Evolutionary conservation across 495 filamentous ascomycete genomes (phyloP).

Genomic region (Penicillium diatomitis): DNA sequence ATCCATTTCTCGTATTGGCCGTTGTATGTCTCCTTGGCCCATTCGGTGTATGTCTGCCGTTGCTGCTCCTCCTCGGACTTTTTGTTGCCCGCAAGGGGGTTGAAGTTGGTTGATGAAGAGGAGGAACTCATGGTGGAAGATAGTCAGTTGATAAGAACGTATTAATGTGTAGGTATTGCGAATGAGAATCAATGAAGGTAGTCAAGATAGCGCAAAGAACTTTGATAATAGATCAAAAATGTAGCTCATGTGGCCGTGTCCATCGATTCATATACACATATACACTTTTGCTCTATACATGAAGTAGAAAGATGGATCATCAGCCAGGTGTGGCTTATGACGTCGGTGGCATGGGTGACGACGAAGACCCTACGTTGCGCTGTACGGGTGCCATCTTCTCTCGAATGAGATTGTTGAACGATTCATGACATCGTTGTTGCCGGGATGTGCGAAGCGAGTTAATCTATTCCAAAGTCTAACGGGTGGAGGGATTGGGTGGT

Average conservation of each 20-base stretch:
- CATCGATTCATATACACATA: too few species aligned
- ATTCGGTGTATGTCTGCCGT: conserved; percentile 35
- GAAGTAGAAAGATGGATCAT: too few species aligned
- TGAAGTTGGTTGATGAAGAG: neutral
- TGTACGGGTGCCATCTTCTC: too few species aligned
- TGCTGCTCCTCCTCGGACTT: conserved; percentile 7
- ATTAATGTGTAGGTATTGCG: neutral
- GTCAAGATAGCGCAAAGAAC: too few species aligned
- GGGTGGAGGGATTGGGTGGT: too few species aligned
- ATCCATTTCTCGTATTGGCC: conserved; percentile 63
- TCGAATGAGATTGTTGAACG: too few species aligned
- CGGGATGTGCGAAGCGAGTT: too few species aligned
- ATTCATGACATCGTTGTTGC: too few species aligned
- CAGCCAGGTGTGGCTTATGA: neutral
- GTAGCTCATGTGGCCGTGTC: too few species aligned
- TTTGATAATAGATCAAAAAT: too few species aligned
- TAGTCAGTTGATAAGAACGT: neutral
- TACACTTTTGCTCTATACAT: too few species aligned
- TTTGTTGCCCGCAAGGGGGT: neutral
- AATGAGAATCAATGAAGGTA: neutral
- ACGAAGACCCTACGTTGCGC: neutral
- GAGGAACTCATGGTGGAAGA: neutral
- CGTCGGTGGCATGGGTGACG: neutral
- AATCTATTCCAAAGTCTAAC: too few species aligned
- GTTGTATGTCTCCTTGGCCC: conserved; percentile 50